A percentile compares a stretch with the other conserved stretches of the same genome.
Evolutionary conservation across 106 monocot species (phyloP).

Genomic region (Phalaenopsis aphrodite): DNA sequence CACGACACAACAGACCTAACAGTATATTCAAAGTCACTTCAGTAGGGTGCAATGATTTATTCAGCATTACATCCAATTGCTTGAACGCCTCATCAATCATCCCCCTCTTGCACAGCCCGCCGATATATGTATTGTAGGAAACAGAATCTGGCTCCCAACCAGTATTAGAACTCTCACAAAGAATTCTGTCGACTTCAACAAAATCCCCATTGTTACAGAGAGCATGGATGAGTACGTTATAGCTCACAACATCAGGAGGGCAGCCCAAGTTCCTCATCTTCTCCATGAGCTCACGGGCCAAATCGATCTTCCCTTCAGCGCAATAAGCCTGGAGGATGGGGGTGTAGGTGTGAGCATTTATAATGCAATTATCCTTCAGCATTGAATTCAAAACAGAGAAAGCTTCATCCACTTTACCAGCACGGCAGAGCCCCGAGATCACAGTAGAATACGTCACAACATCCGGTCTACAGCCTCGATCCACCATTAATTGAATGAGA

Average conservation of each 20-base stretch:
- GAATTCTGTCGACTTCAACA: slow-evolving; percentile 26
- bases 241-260: slow-evolving; percentile 30
- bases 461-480: slow-evolving; percentile 26
- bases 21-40: slow-evolving; percentile 45
- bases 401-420: slow-evolving; percentile 37
- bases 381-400: slow-evolving; percentile 23
- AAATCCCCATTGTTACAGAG: slow-evolving; percentile 38
- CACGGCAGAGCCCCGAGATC: slow-evolving; percentile 33
- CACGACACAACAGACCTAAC: slow-evolving; percentile 31
- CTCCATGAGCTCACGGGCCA: slow-evolving; percentile 20
- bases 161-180: slow-evolving; percentile 20
- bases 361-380: slow-evolving; percentile 12
- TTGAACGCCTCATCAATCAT: slow-evolving; percentile 26
- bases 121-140: slow-evolving; percentile 50
- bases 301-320: slow-evolving; percentile 19
- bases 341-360: slow-evolving; percentile 27
- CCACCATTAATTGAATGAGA: slow-evolving; percentile 24
- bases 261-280: slow-evolving; percentile 37
- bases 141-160: slow-evolving; percentile 47
- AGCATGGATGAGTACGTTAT: slow-evolving; percentile 38
- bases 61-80: slow-evolving; percentile 31
- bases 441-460: slow-evolving; percentile 40
- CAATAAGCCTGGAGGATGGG: slow-evolving; percentile 36
- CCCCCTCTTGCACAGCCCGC: slow-evolving; percentile 40
- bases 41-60: slow-evolving; percentile 33